Evolutionary conservation across 2,329 filamentous ascomycete species (phyloP), one percentile per base, ranked within the genome.

Genomic region (Sclerotinia nivalis): DNA sequence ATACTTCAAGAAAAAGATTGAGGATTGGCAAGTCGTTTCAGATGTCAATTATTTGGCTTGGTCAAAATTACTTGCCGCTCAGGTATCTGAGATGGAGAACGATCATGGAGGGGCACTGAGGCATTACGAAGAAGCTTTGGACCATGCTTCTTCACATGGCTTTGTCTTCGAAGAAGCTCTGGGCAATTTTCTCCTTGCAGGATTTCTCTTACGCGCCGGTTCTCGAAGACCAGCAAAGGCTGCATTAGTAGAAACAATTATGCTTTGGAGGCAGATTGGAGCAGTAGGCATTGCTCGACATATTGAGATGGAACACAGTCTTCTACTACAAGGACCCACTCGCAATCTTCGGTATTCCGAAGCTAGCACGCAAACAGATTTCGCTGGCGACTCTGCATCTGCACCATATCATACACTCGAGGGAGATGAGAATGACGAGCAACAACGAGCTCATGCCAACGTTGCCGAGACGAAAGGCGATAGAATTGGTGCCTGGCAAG

Each of bases 141-240:
- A 94, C 74, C 91, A 93, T 75, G 87, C 89, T 18, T 84, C 91
- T 28, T 84, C 91, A 69, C 85, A 92, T 74, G 84, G 84, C 56
- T 90, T 91, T 72, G 76, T 85, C 2, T 86, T 93, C 64, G 91
- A 94, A 71, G 90, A 93, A 78, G 91, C 89, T 0, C 82, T 93
- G 1, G 87, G 88, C 22, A 90, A 91, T 76, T 91, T 92, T 76
- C 82, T 93, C 43, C 90, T 93, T 81, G 91, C 88, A 1, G 90
- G 90, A 13, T 89, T 88, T 76, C 87, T 93, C 72, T 83, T 92
- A 67, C 84, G 91, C 20, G 84, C 86, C 72, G 85, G 86, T 18
- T 89, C 90, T 4, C 84, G 87, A 52, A 83, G 92, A 71, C 89
- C 90, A 49, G 92, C 91, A 37, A 86, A 89, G 67, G 85, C 88